Evolutionary conservation across 139 green algal genomes (phyloP), one percentile per base, ranked within the genome.

Genomic region (Chlorella sp.): DNA sequence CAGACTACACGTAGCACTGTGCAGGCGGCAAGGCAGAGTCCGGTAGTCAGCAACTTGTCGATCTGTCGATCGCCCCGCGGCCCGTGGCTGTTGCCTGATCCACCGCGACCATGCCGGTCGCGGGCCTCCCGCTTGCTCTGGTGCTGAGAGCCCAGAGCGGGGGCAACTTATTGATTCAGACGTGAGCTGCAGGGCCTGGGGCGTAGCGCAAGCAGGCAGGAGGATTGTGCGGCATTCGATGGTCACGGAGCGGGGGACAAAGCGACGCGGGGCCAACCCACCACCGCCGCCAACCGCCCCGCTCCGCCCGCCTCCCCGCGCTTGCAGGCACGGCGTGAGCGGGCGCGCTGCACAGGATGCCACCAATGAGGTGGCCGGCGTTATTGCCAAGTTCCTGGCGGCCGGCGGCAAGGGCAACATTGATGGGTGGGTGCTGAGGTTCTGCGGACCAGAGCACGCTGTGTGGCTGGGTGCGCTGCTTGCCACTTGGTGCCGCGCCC

Each of bases 131-230:
- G 39, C 48, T 94, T 42, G 92, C 92, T 11, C 66, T 94, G 16
- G 91, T 89, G 18, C 71, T 94, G 40, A 53, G 92, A 2, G 86
- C 89, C 30, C 90, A 90, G 60, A 87, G 76, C 24, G 92, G 92
- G 22, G 36, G 22, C 19, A 95, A 93, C 61, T 88, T 95, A 36
- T 69, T 95, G 77, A 73, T 95, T 34, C 92, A 95, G 61, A 92
- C 88, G 93, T 95, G 88, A 87, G 91, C 69, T 19, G 34, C 42
- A 69, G 80, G 80, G 39, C 78, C 78, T 61, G 39, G 2, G 26
- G 78, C 5, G 15, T 78, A 3, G 15, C 32, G 32, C 12, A 24
- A 2, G 26, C 24, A n/a, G 66, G 26, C 24, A 73, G 66, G 19
- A 2, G 26, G 2, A 30, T 9, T 73, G 66, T 73, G 66, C 48